These are phyloP conservation scores for Penicillium psychrosexuale DNA, from an alignment of 2,329 filamentous ascomycete species.

Conservation along the genomic window DNA sequence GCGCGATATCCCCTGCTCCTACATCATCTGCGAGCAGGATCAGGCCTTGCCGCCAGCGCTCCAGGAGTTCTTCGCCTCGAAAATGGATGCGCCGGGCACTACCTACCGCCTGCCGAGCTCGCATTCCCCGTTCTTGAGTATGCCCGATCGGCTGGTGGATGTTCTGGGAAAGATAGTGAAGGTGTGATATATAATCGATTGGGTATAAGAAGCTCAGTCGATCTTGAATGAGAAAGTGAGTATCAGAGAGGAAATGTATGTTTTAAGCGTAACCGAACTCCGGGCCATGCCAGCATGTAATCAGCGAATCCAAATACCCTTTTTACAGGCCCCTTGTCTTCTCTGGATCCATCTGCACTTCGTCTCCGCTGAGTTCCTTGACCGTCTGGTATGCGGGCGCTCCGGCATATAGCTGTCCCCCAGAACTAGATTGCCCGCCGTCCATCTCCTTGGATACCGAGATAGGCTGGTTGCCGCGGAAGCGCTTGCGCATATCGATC, in stretches of 20 bases:
- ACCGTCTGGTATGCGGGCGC: constrained; percentile 66
- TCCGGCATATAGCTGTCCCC: constrained; percentile 76
- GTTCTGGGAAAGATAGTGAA: constrained; percentile 29
- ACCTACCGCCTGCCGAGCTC: constrained; percentile 34
- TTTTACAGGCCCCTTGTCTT: constrained; percentile 46
- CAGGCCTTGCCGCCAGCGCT: constrained; percentile 27
- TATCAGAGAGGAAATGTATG: constrained; percentile 5
- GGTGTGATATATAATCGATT: constrained; percentile 4
- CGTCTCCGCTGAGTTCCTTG: constrained; percentile 65
- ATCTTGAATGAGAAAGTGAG: not conserved
- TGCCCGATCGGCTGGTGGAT: constrained; percentile 33
- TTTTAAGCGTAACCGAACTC: constrained; percentile 19
- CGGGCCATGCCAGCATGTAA: constrained; percentile 25
- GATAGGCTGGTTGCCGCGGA: constrained; percentile 88
- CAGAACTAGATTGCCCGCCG: constrained; percentile 42
- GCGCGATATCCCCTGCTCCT: constrained; percentile 35
- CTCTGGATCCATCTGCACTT: constrained; percentile 51
- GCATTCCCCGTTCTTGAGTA: constrained; percentile 45
- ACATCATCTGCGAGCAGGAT: constrained; percentile 40
- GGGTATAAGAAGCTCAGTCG: constrained; percentile 4
- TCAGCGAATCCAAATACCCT: constrained; percentile 13
- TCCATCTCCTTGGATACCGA: constrained; percentile 64
- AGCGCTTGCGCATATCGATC: constrained; percentile 98
- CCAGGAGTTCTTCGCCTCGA: constrained; percentile 34
- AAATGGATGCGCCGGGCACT: constrained; percentile 25